Evolutionary conservation across 192 early-diverging fungal genomes (phyloP), one percentile per base, ranked within the genome.

Genomic region (Jimgerdemannia lactiflua): DNA sequence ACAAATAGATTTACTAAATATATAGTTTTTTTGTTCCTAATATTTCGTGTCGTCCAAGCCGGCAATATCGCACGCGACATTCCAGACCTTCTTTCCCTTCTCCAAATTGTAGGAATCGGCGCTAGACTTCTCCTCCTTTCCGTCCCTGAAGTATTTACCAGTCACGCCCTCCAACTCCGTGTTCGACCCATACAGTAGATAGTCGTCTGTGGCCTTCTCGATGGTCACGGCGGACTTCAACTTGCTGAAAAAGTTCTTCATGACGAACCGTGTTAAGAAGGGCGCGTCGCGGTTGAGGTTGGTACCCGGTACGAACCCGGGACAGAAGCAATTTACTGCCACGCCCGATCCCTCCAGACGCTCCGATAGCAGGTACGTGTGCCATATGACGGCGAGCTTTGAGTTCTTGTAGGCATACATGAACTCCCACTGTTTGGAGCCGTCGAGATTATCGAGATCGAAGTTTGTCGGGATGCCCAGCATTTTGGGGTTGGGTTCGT

Each of bases 21-120:
- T 19, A 65, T 65, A 19, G 64, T 65, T 14, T 19, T 18, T 65
- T 14, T 65, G 14, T 18, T 19, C 29, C 29, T 29, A 29, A 29
- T 29, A 29, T 29, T 74, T 65, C 4, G 11, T 17, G 3, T 74
- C 72, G 9, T 63, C 39, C 3, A 74, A 20, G 7, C 65, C 72
- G 17, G 18, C 40, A 42, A 74, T 66, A 65, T 74, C 4, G 29
- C 72, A 74, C 10, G 72, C 72, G 39, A 42, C 6, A 40, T 74
- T 74, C 8, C 65, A 74, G n/a, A 74, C 72, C 42, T 64, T 74
- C 54, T 42, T 63, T 3, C 65, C 72, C 40, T 74, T 74, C 3
- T 42, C 72, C 72, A 74, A 67, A 42, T 74, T 66, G 67, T 74
- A 42, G 4, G 72, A 74, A 42, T 74, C 72, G 29, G n/a, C 72